phyloP scores from a whole-genome alignment of 805 yeast genomes.

The Candida xyloterini region DNA sequence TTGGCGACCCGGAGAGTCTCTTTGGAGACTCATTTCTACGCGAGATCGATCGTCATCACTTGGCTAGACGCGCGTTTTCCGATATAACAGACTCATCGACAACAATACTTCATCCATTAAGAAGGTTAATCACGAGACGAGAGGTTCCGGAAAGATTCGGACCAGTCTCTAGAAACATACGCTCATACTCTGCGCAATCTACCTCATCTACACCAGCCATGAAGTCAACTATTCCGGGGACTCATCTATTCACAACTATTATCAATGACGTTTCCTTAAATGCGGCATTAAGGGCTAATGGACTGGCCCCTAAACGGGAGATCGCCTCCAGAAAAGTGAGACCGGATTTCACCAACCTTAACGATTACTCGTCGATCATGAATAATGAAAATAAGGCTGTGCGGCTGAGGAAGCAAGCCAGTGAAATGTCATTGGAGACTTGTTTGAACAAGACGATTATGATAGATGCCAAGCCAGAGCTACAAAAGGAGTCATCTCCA shows the following conservation, averaged over 20 bases:
- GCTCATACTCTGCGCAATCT: slow-evolving; percentile 1
- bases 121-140: slow-evolving; percentile 7
- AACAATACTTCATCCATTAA: slow-evolving; percentile 14
- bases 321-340: slow-evolving; percentile 11
- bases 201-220: background rate
- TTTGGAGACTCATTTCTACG: slow-evolving; percentile 4
- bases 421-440: slow-evolving; percentile 11
- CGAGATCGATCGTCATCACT: slow-evolving; percentile 3
- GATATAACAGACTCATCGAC: slow-evolving; percentile 16
- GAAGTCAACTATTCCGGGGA: slow-evolving; percentile 1
- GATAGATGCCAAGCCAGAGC: slow-evolving; percentile 20
- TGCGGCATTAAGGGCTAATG: slow-evolving; percentile 39
- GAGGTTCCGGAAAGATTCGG: slow-evolving; percentile 3
- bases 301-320: slow-evolving; percentile 15
- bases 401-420: slow-evolving; percentile 5
- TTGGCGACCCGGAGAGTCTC: background rate
- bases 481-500: slow-evolving; percentile 11
- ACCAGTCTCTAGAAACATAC: slow-evolving; percentile 1
- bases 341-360: slow-evolving; percentile 19
- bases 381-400: slow-evolving; percentile 18
- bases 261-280: slow-evolving; percentile 37
- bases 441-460: slow-evolving; percentile 18
- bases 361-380: slow-evolving; percentile 16
- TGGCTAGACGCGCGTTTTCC: slow-evolving; percentile 14
- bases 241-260: slow-evolving; percentile 30